Percentiles rank a stretch among this genome's conserved stretches.
These are phyloP conservation scores for Debaryomyces sp. DNA, from an alignment of 1,139 yeast species.

Conservation along the genomic window DNA sequence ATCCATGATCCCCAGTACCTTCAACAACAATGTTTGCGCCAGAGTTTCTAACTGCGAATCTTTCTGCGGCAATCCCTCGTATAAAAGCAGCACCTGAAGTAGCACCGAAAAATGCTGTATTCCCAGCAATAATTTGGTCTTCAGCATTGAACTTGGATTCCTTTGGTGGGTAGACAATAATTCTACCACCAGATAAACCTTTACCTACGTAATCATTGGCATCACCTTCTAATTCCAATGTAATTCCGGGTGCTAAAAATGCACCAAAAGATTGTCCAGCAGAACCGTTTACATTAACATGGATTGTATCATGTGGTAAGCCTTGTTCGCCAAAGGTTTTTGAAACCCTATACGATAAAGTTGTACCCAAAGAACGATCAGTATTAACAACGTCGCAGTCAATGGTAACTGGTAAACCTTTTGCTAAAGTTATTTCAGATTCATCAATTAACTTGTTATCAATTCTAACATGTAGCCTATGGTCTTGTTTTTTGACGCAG, in stretches of 20 bases:
- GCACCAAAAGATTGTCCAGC: slow-evolving; percentile 99
- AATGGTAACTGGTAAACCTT: slow-evolving; percentile 92
- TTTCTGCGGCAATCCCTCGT: slow-evolving; percentile 97
- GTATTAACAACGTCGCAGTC: slow-evolving; percentile 93
- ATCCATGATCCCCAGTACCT: slow-evolving; percentile 98
- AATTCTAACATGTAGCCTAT: slow-evolving; percentile 85
- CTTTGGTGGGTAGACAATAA: slow-evolving; percentile 89
- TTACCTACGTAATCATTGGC: slow-evolving; percentile 98
- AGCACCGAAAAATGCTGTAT: slow-evolving; percentile 97
- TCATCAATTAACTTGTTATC: slow-evolving; percentile 97
- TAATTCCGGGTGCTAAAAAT: slow-evolving; percentile 92
- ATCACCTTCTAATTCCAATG: slow-evolving; percentile 95
- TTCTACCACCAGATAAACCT: slow-evolving; percentile 94
- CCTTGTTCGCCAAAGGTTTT: slow-evolving; percentile 93
- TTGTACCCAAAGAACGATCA: slow-evolving; percentile 94
- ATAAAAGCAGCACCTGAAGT: slow-evolving; percentile 93
- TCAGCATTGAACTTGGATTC: slow-evolving; percentile 86
- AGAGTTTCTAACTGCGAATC: slow-evolving; percentile 97
- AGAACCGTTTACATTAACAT: slow-evolving; percentile 86
- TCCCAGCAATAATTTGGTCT: slow-evolving; percentile 95
- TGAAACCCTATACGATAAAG: slow-evolving; percentile 90
- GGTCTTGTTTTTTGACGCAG: slow-evolving; percentile 93
- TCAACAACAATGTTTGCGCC: slow-evolving; percentile 97
- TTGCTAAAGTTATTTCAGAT: slow-evolving; percentile 88
- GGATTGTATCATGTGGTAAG: slow-evolving; percentile 93